Base-by-base conservation (phyloP, 2,329 filamentous ascomycete genomes). In the Xylariales sp. region DNA sequence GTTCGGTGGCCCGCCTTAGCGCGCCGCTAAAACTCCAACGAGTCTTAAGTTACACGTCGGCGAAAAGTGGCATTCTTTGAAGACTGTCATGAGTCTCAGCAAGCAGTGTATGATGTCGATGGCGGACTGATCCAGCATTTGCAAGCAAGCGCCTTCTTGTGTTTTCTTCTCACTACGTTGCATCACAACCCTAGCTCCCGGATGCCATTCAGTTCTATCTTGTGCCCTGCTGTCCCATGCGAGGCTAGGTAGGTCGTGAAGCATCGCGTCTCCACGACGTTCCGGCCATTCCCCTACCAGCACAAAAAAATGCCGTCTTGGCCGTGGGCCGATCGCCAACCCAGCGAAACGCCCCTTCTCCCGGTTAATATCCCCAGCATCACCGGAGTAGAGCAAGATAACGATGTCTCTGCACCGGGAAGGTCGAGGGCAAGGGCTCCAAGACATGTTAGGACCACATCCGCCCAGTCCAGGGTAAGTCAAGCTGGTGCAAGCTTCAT, bases 401-500 rank as follows among this genome's bases (percentile, higher is more conserved):
- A 54, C 17, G 45, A 50, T 27, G 43, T 47, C 18, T 46, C 55
- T 15, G 57, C 56, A 13, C 37, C 46, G 14, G 57, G 62, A 34
- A 54, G 56, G 30, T 55, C 63, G 21, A 57, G 56, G 43, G 56
- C 63, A 5, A 50, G 47, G 27, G 56, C 58, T 13, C 50, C 53
- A 24, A 53, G 48, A 17, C 67, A 71, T 57, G 53, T 53, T 33
- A 63, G 74, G 41, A 72, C 71, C 6, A 75, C 72, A 6, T 77
- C 75, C 28, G 67, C 72, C 29, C 71, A 77, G 53, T 76, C 74
- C 48, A 67, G 71, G 52, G 75, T 78, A 62, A 59, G 66, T 41
- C 16, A 25, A 29, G 15, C 39, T 32, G 23, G 33, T 29, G 16
- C 33, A 15, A 17, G 14, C 13, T 18, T 25, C 30, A 33, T 18